Evolutionary conservation across 768 basidiomycete species (phyloP).

Genomic region (Suillus occidentalis): DNA sequence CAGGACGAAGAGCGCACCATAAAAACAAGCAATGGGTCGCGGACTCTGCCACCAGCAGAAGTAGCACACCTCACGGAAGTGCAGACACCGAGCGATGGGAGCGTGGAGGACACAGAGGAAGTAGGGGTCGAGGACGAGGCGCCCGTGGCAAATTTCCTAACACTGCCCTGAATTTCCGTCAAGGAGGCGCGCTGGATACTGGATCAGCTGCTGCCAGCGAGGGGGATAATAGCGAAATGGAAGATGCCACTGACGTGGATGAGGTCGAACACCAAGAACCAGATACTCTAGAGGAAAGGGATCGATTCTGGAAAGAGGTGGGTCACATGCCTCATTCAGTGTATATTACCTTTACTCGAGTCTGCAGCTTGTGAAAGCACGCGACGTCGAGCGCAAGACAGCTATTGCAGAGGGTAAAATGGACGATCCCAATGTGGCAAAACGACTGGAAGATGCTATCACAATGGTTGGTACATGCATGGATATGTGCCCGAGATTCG

Average conservation of each 20-base stretch:
- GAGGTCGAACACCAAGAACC: slow-evolving; percentile 47
- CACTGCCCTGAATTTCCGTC: slow-evolving; percentile 37
- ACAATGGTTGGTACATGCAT: slow-evolving; percentile 90
- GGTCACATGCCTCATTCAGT: slow-evolving; percentile 23
- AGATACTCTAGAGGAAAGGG: slow-evolving; percentile 62
- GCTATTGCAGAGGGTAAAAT: slow-evolving; percentile 85
- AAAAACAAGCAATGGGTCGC: slow-evolving; percentile 67
- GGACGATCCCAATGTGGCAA: slow-evolving; percentile 80
- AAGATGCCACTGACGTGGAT: slow-evolving; percentile 31
- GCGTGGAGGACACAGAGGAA: slow-evolving; percentile 55
- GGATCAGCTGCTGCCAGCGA: slow-evolving; percentile 34
- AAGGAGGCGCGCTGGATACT: slow-evolving; percentile 26
- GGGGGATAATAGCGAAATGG: slow-evolving; percentile 35
- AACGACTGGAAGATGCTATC: slow-evolving; percentile 85
- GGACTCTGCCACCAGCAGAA: slow-evolving; percentile 34
- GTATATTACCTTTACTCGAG: slow-evolving; percentile 21
- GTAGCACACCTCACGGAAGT: slow-evolving; percentile 36
- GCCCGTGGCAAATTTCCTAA: slow-evolving; percentile 42
- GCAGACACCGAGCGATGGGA: slow-evolving; percentile 61
- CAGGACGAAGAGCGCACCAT: slow-evolving; percentile 33
- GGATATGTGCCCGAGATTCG: slow-evolving; percentile 95
- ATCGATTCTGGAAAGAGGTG: slow-evolving; percentile 73
- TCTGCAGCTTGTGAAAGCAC: slow-evolving; percentile 65
- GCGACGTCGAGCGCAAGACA: slow-evolving; percentile 67
- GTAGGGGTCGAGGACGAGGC: slow-evolving; percentile 42